Evolutionary conservation across 2,329 filamentous ascomycete species (phyloP), one percentile per base, ranked within the genome.

Genomic region (Botrytis porri): DNA sequence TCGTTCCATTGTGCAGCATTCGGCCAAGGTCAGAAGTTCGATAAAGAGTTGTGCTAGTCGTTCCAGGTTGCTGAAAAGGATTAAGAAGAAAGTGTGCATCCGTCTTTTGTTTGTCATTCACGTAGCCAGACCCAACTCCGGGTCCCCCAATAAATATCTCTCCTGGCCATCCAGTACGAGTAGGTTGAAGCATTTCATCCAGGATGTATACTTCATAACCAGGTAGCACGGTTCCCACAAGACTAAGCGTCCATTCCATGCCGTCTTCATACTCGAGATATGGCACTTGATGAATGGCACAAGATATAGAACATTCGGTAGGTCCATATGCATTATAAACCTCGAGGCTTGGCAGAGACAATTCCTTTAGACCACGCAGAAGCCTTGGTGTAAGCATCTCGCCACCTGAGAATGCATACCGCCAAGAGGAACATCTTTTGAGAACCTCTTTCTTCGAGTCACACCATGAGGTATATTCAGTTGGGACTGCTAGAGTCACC

Each of bases 71-170:
- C 5, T 18, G 16, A 37, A 62, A 62, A 18, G 37, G 2, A 37
- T 62, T 62, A 20, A n/a, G 32, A 62, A 62, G 3, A 32, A 41
- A 62, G 16, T 32, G 32, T 62, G 60, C 22, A 32, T 32, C 6
- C 3, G n/a, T 35, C 14, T n/a, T 16, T 62, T 78, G 78, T 0
- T 73, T 62, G 10, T 78, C 75, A n/a, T 80, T 77, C 0, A 82
- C 62, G 70, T 85, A 85, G 3, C 82, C 82, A 9, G 71, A 29
- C 0, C 79, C 78, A 4, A 84, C 79, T 10, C 82, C 82, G 4
- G 78, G 75, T 3, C 84, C 84, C 18, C 78, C 82, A 48, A 86
- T 79, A 43, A 65, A 79, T 7, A 86, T 79, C 74, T 86, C 84
- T 3, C 85, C 86, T 0, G 81, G 76, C 1, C 83, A 74, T 0